These are phyloP conservation scores for Fusarium mangiferae DNA, from an alignment of 2,329 filamentous ascomycete species.

Conservation along the genomic window DNA sequence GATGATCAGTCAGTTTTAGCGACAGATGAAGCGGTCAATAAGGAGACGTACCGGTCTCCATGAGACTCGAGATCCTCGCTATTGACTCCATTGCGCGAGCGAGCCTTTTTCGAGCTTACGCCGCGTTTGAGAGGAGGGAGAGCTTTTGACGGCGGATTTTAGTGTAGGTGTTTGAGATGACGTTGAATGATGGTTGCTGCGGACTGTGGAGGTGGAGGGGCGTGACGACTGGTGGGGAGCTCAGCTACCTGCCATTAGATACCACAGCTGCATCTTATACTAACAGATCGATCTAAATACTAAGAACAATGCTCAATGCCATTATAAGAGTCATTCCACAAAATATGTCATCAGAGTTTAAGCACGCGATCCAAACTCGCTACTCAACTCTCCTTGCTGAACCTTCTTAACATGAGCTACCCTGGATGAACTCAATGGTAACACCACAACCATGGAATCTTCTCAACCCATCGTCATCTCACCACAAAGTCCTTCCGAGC, in stretches of 20 bases:
- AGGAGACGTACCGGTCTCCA: conserved; percentile 82
- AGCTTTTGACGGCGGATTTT: conserved; percentile 11
- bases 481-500: conserved; percentile 65
- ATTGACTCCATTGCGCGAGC: conserved; percentile 85
- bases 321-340: not conserved
- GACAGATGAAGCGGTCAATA: conserved; percentile 9
- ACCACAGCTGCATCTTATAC: not conserved
- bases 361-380: not conserved
- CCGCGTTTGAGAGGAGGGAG: conserved; percentile 17
- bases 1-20: conserved; percentile 34
- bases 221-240: conserved; percentile 21
- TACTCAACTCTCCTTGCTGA: not conserved
- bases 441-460: conserved; percentile 21
- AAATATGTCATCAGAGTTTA: not conserved
- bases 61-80: conserved; percentile 89
- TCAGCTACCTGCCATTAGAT: not conserved
- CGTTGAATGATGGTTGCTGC: conserved; percentile 30
- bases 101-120: conserved; percentile 17
- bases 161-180: conserved; percentile 41
- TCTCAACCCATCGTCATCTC: conserved; percentile 58
- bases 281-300: not conserved
- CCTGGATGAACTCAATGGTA: conserved; percentile 15
- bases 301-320: not conserved
- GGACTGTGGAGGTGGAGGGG: conserved; percentile 36
- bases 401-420: conserved; percentile 1